Base-by-base conservation (phyloP, 2,329 filamentous ascomycete species). In the Lecanicillium sp. region DNA sequence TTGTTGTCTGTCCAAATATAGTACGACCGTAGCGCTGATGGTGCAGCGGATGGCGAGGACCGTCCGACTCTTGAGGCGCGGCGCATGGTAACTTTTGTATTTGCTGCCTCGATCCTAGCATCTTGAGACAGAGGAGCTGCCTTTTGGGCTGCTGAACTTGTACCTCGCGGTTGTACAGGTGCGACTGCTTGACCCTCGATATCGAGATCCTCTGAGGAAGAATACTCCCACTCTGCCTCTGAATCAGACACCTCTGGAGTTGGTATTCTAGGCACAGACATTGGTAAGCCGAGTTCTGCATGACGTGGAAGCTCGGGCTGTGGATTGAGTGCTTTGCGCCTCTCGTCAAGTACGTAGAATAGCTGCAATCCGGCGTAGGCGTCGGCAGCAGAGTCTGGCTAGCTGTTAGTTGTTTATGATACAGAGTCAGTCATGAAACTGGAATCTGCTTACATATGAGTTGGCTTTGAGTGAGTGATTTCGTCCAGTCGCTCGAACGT, bases 331-430 rank as follows among this genome's bases (percentile, higher is more conserved):
- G 66, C 63, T 48, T 75, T 67, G 13, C 89, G 71, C 50, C 83
- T 75, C 35, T 73, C 62, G 41, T 95, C 81, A 32, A 95, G 64
- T 1, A 73, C 70, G 43, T 85, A 68, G 51, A 78, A 94, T 2
- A 95, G 64, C 40, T 85, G 81, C 9, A 83, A 60, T 31, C 80
- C 76, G 43, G 84, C 87, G 54, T 95, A 95, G 0, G 86, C 83
- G 56, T 94, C 87, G 1, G 85, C 80, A 11, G 86, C 87, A 9
- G 85, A 79, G 58, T 89, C 80, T 85, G 20, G 2, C n/a, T n/a
- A n/a, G n/a, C n/a, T n/a, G n/a, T n/a, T n/a, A n/a, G n/a, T n/a
- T n/a, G n/a, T n/a, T n/a, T n/a, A 15, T 19, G 17, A 15, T n/a
- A 28, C 13, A 17, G 22, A 5, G 9, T 15, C 15, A 11, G 22